Evolutionary conservation across 352 stramenopile genomes (phyloP).

Genomic region (Peronosclerospora sorghi): DNA sequence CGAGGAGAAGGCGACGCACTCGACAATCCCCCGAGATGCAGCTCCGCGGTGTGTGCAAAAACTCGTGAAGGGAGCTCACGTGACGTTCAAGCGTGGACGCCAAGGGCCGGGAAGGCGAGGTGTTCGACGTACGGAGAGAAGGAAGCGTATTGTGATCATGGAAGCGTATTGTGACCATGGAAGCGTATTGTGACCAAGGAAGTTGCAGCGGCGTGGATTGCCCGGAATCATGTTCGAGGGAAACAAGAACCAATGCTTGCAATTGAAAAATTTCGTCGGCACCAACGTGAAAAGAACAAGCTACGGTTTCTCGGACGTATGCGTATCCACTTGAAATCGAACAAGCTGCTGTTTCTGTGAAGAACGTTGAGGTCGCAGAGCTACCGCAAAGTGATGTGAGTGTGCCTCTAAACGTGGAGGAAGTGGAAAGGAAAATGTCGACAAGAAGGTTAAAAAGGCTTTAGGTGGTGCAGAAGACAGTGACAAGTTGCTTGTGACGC

Average conservation of each 20-base stretch:
- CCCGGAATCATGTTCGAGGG: slow-evolving; percentile 26
- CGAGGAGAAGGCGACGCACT: too few relatives aligned
- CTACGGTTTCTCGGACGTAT: too few relatives aligned
- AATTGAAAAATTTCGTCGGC: slow-evolving; percentile 28
- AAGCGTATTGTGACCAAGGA: slow-evolving; percentile 10
- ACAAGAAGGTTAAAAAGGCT: background rate
- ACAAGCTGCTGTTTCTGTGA: background rate
- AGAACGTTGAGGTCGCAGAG: background rate
- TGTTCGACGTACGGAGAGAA: too few relatives aligned
- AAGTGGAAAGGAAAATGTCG: slow-evolving; percentile 49
- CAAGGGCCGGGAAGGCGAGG: too few relatives aligned
- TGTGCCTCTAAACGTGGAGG: slow-evolving; percentile 38
- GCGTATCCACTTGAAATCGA: too few relatives aligned
- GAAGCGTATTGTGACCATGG: too few relatives aligned
- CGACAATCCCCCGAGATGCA: too few relatives aligned
- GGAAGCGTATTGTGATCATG: too few relatives aligned
- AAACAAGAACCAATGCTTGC: slow-evolving; percentile 34
- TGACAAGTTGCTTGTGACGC: slow-evolving; percentile 37
- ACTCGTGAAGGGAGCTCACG: too few relatives aligned
- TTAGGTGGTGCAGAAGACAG: slow-evolving; percentile 15
- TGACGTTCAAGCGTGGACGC: too few relatives aligned
- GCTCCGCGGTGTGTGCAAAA: too few relatives aligned
- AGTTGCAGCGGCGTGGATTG: slow-evolving; percentile 21
- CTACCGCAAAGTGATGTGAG: slow-evolving; percentile 14
- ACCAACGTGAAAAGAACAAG: too few relatives aligned